These are phyloP conservation scores for Talaromyces sp. DNA, from an alignment of 2,329 filamentous ascomycete species.

Conservation along the genomic window DNA sequence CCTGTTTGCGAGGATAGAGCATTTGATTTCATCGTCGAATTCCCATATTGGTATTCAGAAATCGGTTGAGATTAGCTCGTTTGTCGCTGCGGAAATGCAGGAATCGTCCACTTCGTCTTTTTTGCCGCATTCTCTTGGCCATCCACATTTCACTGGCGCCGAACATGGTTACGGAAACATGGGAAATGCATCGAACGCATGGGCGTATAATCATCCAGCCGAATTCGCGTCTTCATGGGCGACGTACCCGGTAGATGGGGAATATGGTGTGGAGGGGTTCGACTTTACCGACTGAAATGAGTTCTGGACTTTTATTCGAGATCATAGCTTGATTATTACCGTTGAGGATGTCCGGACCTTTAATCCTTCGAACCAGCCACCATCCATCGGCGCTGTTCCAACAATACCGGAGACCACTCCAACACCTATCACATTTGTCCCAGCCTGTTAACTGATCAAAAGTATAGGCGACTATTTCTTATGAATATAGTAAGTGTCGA, in stretches of 20 bases:
- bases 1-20: neutral
- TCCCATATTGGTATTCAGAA: neutral
- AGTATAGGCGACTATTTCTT: no score
- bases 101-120: neutral
- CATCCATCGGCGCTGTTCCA: no score
- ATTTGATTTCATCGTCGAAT: neutral
- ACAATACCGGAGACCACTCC: no score
- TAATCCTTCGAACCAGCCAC: no score
- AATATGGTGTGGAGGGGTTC: neutral
- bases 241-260: neutral
- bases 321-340: neutral
- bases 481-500: no score
- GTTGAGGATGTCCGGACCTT: neutral
- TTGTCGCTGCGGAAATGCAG: neutral
- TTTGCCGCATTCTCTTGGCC: neutral
- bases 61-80: neutral
- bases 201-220: neutral
- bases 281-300: neutral
- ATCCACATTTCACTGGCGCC: neutral
- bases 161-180: neutral
- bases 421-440: no score
- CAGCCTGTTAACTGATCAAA: no score
- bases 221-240: constrained; percentile 1
- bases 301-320: neutral
- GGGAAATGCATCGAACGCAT: neutral